A percentile compares a stretch with the other conserved stretches of the same genome.
These are phyloP conservation scores for Clavispora phyllophila DNA, from an alignment of 805 yeast species.

Conservation along the genomic window DNA sequence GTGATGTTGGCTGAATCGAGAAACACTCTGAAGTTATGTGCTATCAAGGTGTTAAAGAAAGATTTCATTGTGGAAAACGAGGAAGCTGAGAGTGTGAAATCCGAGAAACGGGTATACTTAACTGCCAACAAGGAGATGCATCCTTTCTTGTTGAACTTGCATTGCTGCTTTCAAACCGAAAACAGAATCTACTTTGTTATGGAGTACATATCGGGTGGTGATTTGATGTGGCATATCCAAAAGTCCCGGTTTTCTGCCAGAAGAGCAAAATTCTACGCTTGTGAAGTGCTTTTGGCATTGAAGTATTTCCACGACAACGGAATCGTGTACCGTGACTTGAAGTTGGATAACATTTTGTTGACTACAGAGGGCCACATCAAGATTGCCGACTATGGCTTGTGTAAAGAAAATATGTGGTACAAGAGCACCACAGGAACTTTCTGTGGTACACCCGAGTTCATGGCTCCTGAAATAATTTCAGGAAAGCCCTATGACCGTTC, in stretches of 20 bases:
- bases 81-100: conserved; percentile 90
- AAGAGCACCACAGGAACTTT: conserved; percentile 87
- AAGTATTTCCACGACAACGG: conserved; percentile 94
- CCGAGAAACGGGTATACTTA: conserved; percentile 88
- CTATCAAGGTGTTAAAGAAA: conserved; percentile 93
- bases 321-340: conserved; percentile 92
- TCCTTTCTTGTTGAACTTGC: conserved; percentile 87
- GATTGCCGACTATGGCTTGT: conserved; percentile 94
- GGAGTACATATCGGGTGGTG: conserved; percentile 98
- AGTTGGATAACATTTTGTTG: conserved; percentile 86
- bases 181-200: conserved; percentile 95
- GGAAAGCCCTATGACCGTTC: conserved; percentile 91
- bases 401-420: conserved; percentile 88
- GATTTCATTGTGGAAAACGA: conserved; percentile 93
- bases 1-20: conserved; percentile 96
- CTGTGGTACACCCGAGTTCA: conserved; percentile 98
- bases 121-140: conserved; percentile 83
- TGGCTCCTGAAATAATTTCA: conserved; percentile 97
- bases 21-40: conserved; percentile 76
- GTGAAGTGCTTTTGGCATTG: conserved; percentile 87
- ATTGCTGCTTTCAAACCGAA: conserved; percentile 96
- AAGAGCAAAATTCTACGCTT: conserved; percentile 95
- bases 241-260: conserved; percentile 81
- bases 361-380: conserved; percentile 92
- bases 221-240: conserved; percentile 98